Evolutionary conservation across 108 stramenopile genomes (phyloP).

Genomic region (Nannochloropsis granulata): DNA sequence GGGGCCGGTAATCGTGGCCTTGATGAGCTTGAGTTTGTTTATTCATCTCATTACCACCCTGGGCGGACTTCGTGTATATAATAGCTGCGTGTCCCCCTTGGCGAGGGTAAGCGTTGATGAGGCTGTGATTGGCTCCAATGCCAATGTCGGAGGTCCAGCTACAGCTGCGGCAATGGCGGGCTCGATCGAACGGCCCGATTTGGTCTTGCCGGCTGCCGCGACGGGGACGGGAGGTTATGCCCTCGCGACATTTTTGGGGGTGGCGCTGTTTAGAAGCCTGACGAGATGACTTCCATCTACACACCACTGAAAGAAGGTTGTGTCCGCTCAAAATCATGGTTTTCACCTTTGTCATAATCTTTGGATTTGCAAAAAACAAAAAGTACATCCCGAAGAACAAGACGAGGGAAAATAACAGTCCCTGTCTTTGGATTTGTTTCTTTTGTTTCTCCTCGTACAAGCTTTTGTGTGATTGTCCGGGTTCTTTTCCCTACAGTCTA

Average conservation of each 20-base stretch:
- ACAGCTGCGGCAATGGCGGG: slow-evolving; percentile 23
- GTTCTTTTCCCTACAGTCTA: no score
- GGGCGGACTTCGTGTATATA: background rate
- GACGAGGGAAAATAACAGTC: no score
- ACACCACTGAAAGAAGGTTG: no score
- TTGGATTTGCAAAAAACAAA: no score
- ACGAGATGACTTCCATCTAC: background rate
- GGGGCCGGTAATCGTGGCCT: slow-evolving; percentile 6
- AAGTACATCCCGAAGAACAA: no score
- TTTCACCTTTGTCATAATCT: no score
- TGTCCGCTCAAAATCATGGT: no score
- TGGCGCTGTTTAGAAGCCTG: slow-evolving; percentile 5
- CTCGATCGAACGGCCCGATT: background rate
- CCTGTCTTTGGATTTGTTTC: no score
- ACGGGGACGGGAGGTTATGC: slow-evolving; percentile 27
- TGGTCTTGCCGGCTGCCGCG: slow-evolving; percentile 16
- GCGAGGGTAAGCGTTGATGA: background rate
- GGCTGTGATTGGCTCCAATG: slow-evolving; percentile 14
- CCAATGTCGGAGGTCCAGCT: slow-evolving; percentile 20
- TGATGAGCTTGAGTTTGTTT: background rate
- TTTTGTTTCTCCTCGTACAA: no score
- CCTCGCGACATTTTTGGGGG: slow-evolving; percentile 8
- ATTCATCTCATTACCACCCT: slow-evolving; percentile 1
- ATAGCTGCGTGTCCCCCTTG: background rate
- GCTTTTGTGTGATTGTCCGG: no score